These are phyloP conservation scores for Trichodelitschia bisporula DNA, from an alignment of 495 filamentous ascomycete genomes.

Conservation along the genomic window DNA sequence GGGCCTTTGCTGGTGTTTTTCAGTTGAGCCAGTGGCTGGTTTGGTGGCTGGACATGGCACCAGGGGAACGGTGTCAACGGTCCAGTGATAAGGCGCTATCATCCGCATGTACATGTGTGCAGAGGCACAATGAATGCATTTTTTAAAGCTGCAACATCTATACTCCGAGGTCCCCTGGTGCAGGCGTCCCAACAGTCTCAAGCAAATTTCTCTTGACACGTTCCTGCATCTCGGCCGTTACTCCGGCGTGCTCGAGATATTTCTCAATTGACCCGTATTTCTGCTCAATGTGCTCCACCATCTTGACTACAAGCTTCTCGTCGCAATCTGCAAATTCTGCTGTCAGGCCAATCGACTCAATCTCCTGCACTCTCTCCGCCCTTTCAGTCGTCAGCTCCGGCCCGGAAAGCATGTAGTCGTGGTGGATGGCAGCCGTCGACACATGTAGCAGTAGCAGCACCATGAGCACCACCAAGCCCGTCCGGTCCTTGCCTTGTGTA, in stretches of 20 bases:
- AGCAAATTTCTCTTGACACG: constrained; percentile 7
- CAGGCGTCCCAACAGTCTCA: no score
- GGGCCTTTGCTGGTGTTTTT: no score
- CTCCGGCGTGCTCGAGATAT: constrained; percentile 36
- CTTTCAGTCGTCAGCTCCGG: constrained; percentile 33
- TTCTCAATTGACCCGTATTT: constrained; percentile 33
- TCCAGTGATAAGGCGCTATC: no score
- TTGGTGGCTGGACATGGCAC: no score
- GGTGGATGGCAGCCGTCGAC: constrained; percentile 26
- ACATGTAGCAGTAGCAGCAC: constrained; percentile 32
- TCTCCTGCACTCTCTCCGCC: constrained; percentile 38
- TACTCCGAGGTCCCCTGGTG: no score
- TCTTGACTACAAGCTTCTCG: constrained; percentile 24
- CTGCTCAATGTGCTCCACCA: constrained; percentile 24
- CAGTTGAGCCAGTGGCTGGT: no score
- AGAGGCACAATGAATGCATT: no score
- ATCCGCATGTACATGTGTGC: no score
- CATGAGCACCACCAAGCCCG: constrained; percentile 46
- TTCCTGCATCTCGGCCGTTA: constrained; percentile 16
- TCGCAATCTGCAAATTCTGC: constrained; percentile 44
- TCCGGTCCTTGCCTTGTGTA: constrained; percentile 75
- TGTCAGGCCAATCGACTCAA: constrained; percentile 37
- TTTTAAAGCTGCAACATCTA: no score
- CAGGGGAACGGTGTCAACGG: no score
- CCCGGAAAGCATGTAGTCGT: constrained; percentile 42